Evolutionary conservation across 768 basidiomycete genomes (phyloP).

Genomic region (Suillus decipiens): DNA sequence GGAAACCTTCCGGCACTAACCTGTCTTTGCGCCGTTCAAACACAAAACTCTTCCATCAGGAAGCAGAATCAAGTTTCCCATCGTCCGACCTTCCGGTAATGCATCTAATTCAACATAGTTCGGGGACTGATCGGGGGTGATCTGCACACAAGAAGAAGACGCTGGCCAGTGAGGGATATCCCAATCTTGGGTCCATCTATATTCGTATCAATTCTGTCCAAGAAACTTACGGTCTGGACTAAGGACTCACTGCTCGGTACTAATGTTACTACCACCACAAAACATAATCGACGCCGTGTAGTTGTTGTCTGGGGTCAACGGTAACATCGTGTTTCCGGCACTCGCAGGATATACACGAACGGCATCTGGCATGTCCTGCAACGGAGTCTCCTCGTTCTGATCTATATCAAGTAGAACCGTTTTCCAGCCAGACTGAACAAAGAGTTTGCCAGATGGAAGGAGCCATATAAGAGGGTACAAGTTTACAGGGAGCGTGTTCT

Average conservation of each 20-base stretch:
- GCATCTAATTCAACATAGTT: constrained; percentile 64
- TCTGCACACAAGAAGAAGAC: constrained; percentile 74
- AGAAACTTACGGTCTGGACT: constrained; percentile 15
- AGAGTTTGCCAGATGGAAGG: constrained; percentile 62
- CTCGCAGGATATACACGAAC: constrained; percentile 80
- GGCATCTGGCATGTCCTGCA: constrained; percentile 70
- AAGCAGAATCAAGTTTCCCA: constrained; percentile 73
- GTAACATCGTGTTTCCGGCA: constrained; percentile 76
- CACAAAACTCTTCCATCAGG: constrained; percentile 69
- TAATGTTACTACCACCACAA: constrained; percentile 77
- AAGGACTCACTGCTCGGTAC: constrained; percentile 45
- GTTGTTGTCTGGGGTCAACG: constrained; percentile 80
- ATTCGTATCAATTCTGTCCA: background rate
- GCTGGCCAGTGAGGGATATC: constrained; percentile 56
- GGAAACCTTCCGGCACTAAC: background rate
- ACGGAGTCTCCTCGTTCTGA: constrained; percentile 53
- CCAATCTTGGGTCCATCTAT: constrained; percentile 54
- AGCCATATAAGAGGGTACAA: constrained; percentile 77
- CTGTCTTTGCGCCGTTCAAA: constrained; percentile 64
- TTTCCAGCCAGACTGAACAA: constrained; percentile 67
- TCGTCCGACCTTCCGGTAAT: constrained; percentile 64
- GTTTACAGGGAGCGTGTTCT: constrained; percentile 72
- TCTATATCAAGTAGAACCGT: constrained; percentile 68
- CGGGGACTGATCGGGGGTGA: constrained; percentile 68
- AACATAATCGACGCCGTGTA: constrained; percentile 83